Evolutionary conservation across 345 rosid species (phyloP).

Genomic region (Citropsis articulata): DNA sequence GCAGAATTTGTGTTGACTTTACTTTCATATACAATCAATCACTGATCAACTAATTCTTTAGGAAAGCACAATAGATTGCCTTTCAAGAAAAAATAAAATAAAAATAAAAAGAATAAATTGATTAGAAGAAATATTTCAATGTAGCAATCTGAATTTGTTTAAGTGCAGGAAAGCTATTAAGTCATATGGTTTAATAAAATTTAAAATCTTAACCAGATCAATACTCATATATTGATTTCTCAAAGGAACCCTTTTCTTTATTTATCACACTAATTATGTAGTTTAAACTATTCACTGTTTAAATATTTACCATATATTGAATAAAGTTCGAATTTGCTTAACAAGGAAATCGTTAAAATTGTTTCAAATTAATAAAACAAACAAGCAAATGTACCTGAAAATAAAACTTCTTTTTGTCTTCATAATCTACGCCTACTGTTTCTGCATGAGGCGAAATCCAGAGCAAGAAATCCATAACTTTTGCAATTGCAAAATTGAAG

Average conservation of each 20-base stretch:
- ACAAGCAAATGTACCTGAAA: neutral
- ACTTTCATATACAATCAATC: too few species aligned
- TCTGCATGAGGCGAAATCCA: neutral
- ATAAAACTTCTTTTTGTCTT: neutral
- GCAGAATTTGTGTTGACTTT: too few species aligned
- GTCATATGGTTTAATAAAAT: accelerated
- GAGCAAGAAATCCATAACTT: neutral
- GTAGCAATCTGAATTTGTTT: too few species aligned
- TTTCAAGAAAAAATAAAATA: too few species aligned
- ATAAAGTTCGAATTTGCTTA: neutral
- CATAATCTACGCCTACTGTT: too few species aligned
- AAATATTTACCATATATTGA: too few species aligned
- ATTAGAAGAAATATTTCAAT: too few species aligned
- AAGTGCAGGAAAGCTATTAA: accelerated
- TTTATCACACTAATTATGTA: neutral
- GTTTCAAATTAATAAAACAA: neutral
- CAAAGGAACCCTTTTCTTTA: neutral
- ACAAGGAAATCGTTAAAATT: neutral
- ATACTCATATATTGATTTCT: neutral
- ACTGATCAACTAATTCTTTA: neutral
- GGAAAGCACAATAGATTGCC: too few species aligned
- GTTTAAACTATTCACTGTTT: too few species aligned
- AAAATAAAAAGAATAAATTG: too few species aligned
- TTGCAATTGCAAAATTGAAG: neutral
- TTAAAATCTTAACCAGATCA: too few species aligned